Percentiles rank a stretch among this genome's conserved stretches.
Conservation (phyloP, 2,329 filamentous ascomycete genomes). For the Clonostachys rhizophaga region DNA sequence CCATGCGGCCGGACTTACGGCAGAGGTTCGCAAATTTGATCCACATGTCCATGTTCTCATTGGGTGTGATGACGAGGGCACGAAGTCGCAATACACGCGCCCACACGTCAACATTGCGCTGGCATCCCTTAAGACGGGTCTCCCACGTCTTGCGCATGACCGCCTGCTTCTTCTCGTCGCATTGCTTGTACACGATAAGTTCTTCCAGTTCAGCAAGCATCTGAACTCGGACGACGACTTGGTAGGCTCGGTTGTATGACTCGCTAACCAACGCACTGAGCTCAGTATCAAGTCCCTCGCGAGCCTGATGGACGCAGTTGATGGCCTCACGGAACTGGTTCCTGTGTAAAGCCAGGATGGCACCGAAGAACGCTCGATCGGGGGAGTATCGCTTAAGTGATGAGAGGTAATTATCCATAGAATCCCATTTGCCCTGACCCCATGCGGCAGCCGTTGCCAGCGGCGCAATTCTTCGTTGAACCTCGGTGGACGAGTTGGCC, state of each 20-base stretch:
- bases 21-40: slow-evolving; percentile 99
- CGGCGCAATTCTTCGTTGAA: slow-evolving; percentile 86
- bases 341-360: slow-evolving; percentile 88
- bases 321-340: slow-evolving; percentile 93
- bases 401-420: slow-evolving; percentile 95
- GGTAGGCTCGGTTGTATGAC: slow-evolving; percentile 95
- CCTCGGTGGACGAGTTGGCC: slow-evolving; percentile 82
- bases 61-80: slow-evolving; percentile 83
- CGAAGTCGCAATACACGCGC: slow-evolving; percentile 95
- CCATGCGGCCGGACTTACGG: slow-evolving; percentile 91
- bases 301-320: slow-evolving; percentile 83
- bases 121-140: slow-evolving; percentile 87
- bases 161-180: slow-evolving; percentile 80
- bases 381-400: slow-evolving; percentile 94
- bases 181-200: slow-evolving; percentile 96
- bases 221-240: slow-evolving; percentile 96
- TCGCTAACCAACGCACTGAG: slow-evolving; percentile 95
- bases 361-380: slow-evolving; percentile 95
- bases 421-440: slow-evolving; percentile 94
- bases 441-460: slow-evolving; percentile 93
- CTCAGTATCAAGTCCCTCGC: slow-evolving; percentile 92
- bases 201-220: slow-evolving; percentile 99
- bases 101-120: slow-evolving; percentile 97
- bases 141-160: slow-evolving; percentile 96
- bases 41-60: slow-evolving; percentile 98